These are phyloP conservation scores for Chlamydomonas eustigma DNA, from an alignment of 139 green algal species.

Conservation along the genomic window DNA sequence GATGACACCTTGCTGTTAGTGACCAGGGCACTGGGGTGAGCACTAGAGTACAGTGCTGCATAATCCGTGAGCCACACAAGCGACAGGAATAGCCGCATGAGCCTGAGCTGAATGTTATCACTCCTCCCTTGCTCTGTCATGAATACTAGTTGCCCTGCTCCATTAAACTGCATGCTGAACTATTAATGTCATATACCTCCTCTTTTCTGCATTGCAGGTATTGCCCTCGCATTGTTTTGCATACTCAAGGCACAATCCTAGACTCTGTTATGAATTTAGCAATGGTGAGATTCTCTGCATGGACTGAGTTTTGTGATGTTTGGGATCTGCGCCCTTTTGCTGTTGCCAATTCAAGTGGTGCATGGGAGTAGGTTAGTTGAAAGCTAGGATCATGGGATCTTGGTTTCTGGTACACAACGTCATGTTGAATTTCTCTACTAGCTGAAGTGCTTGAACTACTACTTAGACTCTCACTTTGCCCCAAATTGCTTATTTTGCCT, in stretches of 20 bases:
- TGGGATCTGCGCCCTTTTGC: too few species aligned
- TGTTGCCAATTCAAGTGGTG: too few species aligned
- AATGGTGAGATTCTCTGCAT: neutral
- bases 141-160: too few species aligned
- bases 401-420: neutral
- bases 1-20: constrained; percentile 83
- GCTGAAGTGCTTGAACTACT: neutral
- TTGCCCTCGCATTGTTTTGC: constrained; percentile 50
- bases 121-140: too few species aligned
- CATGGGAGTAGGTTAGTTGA: too few species aligned
- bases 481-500: neutral
- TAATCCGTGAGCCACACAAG: neutral
- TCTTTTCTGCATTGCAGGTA: constrained; percentile 26
- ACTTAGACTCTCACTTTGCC: neutral
- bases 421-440: neutral
- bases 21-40: constrained; percentile 39
- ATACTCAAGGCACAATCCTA: neutral
- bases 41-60: too few species aligned
- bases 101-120: neutral
- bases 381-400: too few species aligned
- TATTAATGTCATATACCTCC: neutral
- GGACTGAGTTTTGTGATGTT: neutral
- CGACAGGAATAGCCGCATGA: neutral
- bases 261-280: neutral
- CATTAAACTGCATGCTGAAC: neutral